A percentile compares a stretch with the other conserved stretches of the same genome.
These are phyloP conservation scores for Luvunga scandens DNA, from an alignment of 345 rosid genomes.

Conservation along the genomic window DNA sequence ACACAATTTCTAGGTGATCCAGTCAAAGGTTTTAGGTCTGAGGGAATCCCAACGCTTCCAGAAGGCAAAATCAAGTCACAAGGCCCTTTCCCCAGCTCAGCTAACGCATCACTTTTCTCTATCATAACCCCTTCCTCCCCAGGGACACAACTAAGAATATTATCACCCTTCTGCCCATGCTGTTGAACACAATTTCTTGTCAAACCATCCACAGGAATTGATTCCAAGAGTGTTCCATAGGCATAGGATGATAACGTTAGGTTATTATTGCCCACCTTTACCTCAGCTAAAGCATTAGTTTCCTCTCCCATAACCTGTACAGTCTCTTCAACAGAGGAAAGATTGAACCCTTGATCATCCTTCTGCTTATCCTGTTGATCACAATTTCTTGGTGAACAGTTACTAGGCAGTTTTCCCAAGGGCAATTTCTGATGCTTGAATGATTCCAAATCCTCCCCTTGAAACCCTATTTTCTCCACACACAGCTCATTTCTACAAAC, in stretches of 20 bases:
- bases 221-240: background rate
- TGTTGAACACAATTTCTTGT: conserved; percentile 2
- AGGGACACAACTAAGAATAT: conserved; percentile 11
- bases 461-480: conserved; percentile 18
- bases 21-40: conserved; percentile 5
- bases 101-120: conserved; percentile 15
- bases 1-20: background rate
- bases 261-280: background rate
- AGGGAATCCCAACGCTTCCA: conserved; percentile 12
- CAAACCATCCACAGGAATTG: background rate
- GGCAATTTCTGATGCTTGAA: conserved; percentile 17
- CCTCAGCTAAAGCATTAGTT: conserved; percentile 3
- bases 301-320: conserved; percentile 11
- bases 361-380: conserved; percentile 12
- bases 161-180: conserved; percentile 23
- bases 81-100: conserved; percentile 12
- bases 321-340: background rate
- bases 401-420: conserved; percentile 11
- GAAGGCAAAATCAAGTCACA: conserved; percentile 18
- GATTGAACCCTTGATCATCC: background rate
- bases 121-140: conserved; percentile 21
- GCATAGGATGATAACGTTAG: background rate
- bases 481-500: conserved; percentile 3
- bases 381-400: background rate
- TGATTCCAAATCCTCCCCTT: conserved; percentile 9